phyloP scores from a whole-genome alignment of 805 yeast species.

The Pichia ethanolica region DNA sequence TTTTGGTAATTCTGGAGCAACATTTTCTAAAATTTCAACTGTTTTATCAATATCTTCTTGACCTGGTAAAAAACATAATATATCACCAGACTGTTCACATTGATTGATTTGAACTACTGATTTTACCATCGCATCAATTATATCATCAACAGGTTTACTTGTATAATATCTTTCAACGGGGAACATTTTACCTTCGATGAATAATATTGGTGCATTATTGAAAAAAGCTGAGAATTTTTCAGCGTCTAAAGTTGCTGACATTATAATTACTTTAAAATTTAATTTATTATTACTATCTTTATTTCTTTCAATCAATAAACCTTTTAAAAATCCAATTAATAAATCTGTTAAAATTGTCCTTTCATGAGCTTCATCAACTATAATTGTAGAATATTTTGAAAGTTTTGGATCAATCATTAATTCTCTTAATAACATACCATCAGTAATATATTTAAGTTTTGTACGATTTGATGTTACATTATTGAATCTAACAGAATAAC shows the following conservation, averaged over 20 bases:
- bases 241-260: constrained; percentile 97
- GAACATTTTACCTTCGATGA: constrained; percentile 83
- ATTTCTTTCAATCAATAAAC: constrained; percentile 42
- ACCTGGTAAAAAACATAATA: constrained; percentile 89
- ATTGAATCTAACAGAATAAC: constrained; percentile 89
- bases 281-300: constrained; percentile 28
- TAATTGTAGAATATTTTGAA: constrained; percentile 60
- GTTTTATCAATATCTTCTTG: constrained; percentile 95
- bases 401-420: constrained; percentile 67
- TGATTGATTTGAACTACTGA: constrained; percentile 72
- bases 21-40: constrained; percentile 48
- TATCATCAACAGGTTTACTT: constrained; percentile 61
- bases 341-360: constrained; percentile 88
- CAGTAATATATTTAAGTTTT: constrained; percentile 78
- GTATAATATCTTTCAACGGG: constrained; percentile 73
- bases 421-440: constrained; percentile 95
- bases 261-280: constrained; percentile 65
- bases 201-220: constrained; percentile 70
- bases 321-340: constrained; percentile 79
- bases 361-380: constrained; percentile 97
- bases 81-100: constrained; percentile 80
- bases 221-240: constrained; percentile 76
- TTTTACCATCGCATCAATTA: constrained; percentile 71
- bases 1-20: constrained; percentile 60
- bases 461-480: constrained; percentile 55